Evolutionary conservation across 2,329 filamentous ascomycete genomes (phyloP).

Genomic region (Trichoderma brevicompactum): DNA sequence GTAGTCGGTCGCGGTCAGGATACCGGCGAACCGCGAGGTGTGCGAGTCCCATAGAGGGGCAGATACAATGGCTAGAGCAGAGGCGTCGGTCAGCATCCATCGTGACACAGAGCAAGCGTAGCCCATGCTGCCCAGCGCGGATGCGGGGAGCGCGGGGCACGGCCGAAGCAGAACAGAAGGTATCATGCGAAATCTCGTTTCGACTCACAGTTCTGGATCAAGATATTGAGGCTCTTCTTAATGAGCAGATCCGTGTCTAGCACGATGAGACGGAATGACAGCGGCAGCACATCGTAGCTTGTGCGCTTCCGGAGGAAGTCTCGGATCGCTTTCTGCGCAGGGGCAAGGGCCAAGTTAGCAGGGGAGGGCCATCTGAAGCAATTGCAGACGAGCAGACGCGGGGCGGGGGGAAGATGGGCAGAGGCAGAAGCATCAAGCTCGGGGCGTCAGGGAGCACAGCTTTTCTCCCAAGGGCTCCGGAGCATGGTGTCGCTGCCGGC

Average conservation of each 20-base stretch:
- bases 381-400: neutral
- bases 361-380: neutral
- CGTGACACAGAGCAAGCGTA: neutral
- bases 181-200: neutral
- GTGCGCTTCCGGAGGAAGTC: conserved; percentile 96
- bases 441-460: neutral
- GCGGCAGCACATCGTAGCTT: conserved; percentile 94
- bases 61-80: conserved; percentile 81
- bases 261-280: conserved; percentile 94
- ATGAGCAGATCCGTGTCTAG: conserved; percentile 95
- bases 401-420: too few species aligned
- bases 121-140: neutral
- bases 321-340: conserved; percentile 79
- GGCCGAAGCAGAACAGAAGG: neutral
- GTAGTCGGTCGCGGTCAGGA: conserved; percentile 94
- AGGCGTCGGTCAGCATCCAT: conserved; percentile 22
- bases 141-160: conserved; percentile 8
- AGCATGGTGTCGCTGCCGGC: neutral
- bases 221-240: conserved; percentile 93
- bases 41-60: conserved; percentile 96
- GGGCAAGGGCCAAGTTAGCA: conserved; percentile 31
- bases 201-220: conserved; percentile 85
- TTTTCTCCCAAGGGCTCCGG: too few species aligned
- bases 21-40: conserved; percentile 87
- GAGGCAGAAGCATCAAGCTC: neutral